Conservation (phyloP, 805 yeast genomes). For the Priceomyces haplophilus region DNA sequence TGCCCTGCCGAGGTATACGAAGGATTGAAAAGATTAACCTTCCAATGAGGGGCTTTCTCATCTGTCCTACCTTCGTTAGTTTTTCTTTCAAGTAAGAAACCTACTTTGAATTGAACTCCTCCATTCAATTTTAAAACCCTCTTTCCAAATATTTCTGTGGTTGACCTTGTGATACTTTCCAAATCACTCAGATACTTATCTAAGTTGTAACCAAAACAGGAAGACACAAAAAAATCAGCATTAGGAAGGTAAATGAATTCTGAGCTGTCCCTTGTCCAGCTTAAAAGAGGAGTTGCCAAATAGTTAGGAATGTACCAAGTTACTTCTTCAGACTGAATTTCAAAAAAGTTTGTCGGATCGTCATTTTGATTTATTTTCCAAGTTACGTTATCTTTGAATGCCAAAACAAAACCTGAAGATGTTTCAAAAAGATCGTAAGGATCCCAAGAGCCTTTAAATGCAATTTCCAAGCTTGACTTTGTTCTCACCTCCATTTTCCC, state of each 20-base stretch:
- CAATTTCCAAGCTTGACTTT: conserved; percentile 50
- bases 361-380: conserved; percentile 64
- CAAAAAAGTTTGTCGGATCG: conserved; percentile 64
- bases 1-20: conserved; percentile 35
- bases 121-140: conserved; percentile 58
- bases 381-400: conserved; percentile 61
- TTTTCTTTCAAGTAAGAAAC: conserved; percentile 24
- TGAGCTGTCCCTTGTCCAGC: conserved; percentile 56
- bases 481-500: conserved; percentile 59
- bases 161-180: conserved; percentile 4
- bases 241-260: conserved; percentile 46
- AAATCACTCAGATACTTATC: conserved; percentile 15
- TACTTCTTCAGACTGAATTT: conserved; percentile 59
- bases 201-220: conserved; percentile 50
- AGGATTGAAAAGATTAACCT: conserved; percentile 57
- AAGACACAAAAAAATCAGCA: conserved; percentile 39
- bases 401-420: conserved; percentile 73
- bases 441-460: conserved; percentile 70
- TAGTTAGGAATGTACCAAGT: conserved; percentile 77
- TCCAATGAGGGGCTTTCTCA: conserved; percentile 63
- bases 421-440: conserved; percentile 71
- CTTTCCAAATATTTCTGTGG: conserved; percentile 41
- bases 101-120: conserved; percentile 55
- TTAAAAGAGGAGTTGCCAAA: conserved; percentile 45
- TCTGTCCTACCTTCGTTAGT: conserved; percentile 18